Evolutionary conservation across 2,329 filamentous ascomycete species (phyloP), one percentile per base, ranked within the genome.

Genomic region (Colletotrichum simmondsii): DNA sequence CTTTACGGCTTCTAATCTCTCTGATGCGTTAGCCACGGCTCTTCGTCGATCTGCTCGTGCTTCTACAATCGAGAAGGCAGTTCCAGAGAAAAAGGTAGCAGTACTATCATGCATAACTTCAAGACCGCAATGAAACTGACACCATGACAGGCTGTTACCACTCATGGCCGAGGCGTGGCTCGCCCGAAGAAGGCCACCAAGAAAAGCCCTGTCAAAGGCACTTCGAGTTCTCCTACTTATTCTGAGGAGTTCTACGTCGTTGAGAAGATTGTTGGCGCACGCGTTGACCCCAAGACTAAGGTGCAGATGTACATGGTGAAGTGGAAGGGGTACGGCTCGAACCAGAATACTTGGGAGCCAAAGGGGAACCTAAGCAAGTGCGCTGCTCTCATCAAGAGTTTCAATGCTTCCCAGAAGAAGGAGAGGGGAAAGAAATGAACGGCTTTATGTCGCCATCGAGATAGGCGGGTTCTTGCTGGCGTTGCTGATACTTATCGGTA

Each of bases 331-430:
- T 90, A 83, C 66, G 63, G 81, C 0, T 73, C 75, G 1, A 78
- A 80, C 22, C 77, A 87, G 1, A 89, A 86, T 71, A 89, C 87
- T 0, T 91, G 89, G 89, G 88, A 90, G 80, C 87, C 87, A 1
- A 84, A 81, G 76, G 77, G 69, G 22, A 85, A 89, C 68, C 76
- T 90, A 22, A 65, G 62, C 0, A 81, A 85, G 3, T 87, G 86
- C 67, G 68, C 73, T 11, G 75, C 76, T 2, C 74, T 84, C 1
- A 75, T 88, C 37, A 65, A 65, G 52, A 30, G 11, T 1, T 56
- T 65, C 4, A 46, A n/a, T 6, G 22, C 26, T 22, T 57, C 62
- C 6, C 49, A 30, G 11, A 70, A 74, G 56, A 42, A 54, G 16
- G 65, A 72, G 19, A 63, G 54, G 42, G 11, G 35, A 26, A 68